Base-by-base conservation (phyloP, 2,329 filamentous ascomycete species). In the Alternaria sp. region DNA sequence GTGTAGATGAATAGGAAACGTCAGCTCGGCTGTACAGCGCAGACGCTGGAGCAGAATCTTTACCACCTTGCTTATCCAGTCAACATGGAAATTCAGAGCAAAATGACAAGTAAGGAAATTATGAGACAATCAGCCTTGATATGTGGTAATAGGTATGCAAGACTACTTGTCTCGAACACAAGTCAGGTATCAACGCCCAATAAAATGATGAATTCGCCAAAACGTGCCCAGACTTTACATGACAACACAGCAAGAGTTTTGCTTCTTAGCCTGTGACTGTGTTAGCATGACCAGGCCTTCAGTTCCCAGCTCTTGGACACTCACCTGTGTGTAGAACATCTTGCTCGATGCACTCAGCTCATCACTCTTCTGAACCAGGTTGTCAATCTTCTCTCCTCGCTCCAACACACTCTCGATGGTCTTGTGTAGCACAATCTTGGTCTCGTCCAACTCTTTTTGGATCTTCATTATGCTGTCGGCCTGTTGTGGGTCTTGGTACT, bases 341-440 rank as follows among this genome's bases (percentile, higher is more conserved):
- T 97, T 98, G 84, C 93, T 97, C 85, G 96, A 92, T 53, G 89
- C 88, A 81, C 93, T 97, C 75, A 99, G 82, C 12, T 90, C 93
- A 73, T 97, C 93, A 75, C 93, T 97, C 88, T 98, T 98, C 68
- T 90, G 90, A 49, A 98, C 95, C 72, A 99, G 83, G 73, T 91
- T 92, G 77, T 98, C 95, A 71, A 99, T 93, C 87, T 97, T 98
- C 88, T 98, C 94, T 45, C 94, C 96, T 66, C 96, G 88, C 85
- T 97, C 91, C 75, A 97, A 81, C 51, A 91, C 90, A 75, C 89
- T 92, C 84, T 97, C 91, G 74, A 97, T 97, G 47, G 96, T 97
- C 88, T 98, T 97, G 84, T 98, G 93, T 73, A 99, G 86, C 63
- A 97, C 91, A 77, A 97, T 94, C 87, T 97, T 98, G 65, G 95